A percentile compares a stretch with the other conserved stretches of the same genome.
phyloP scores from a whole-genome alignment of 805 yeast genomes.

The Metschnikowia borealis region DNA sequence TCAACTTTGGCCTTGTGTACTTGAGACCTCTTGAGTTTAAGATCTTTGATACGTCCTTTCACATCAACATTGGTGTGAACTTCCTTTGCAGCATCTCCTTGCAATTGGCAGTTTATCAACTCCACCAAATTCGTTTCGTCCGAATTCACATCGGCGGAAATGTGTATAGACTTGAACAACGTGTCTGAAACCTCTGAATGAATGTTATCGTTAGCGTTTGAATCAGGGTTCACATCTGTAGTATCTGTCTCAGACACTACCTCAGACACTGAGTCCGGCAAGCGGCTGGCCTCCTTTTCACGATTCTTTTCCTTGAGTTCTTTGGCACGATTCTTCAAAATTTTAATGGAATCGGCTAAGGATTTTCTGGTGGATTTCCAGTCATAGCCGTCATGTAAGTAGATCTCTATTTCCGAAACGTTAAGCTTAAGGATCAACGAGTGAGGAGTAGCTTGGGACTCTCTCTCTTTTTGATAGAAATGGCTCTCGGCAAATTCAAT shows the following conservation, averaged over 20 bases:
- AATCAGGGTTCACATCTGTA: not conserved
- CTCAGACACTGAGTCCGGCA: not conserved
- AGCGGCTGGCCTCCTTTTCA: constrained; percentile 5
- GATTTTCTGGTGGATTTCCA: constrained; percentile 75
- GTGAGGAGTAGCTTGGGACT: not conserved
- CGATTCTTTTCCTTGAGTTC: constrained; percentile 11
- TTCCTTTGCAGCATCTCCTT: constrained; percentile 19
- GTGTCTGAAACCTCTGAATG: constrained; percentile 43
- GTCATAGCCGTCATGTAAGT: constrained; percentile 85
- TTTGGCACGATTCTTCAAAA: constrained; percentile 50
- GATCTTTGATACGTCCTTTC: constrained; percentile 37
- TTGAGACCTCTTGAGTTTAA: constrained; percentile 63
- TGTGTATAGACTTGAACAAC: constrained; percentile 75
- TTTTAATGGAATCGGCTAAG: constrained; percentile 62
- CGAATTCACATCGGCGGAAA: constrained; percentile 50
- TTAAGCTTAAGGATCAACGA: constrained; percentile 26
- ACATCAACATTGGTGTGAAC: constrained; percentile 24
- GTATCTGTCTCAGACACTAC: not conserved
- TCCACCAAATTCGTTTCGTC: constrained; percentile 46
- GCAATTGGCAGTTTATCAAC: constrained; percentile 47
- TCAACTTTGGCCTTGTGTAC: constrained; percentile 57
- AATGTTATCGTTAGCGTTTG: not conserved
- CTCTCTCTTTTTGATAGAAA: not conserved
- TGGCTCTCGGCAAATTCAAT: constrained; percentile 2
- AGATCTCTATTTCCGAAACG: constrained; percentile 39